Percentiles rank a stretch among this genome's conserved stretches.
These are phyloP conservation scores for Zygnema circumcarinatum DNA, from an alignment of 139 green algal genomes.

Conservation along the genomic window DNA sequence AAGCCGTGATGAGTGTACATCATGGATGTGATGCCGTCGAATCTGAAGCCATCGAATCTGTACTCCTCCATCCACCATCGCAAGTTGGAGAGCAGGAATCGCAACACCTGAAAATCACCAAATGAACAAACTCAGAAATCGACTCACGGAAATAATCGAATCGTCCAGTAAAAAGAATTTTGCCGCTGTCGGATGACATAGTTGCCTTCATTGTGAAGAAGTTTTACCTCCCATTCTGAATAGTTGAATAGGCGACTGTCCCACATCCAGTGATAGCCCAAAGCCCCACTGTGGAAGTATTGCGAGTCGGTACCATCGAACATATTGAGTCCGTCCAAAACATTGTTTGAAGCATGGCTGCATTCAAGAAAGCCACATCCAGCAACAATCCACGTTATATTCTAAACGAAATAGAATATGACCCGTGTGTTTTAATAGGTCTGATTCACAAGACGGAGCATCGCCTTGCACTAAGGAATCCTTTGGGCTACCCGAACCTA, in stretches of 20 bases:
- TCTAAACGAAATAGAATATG: too few species aligned
- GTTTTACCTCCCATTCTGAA: conserved; percentile 73
- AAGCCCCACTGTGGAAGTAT: conserved; percentile 65
- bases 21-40: conserved; percentile 97
- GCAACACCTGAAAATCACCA: conserved; percentile 63
- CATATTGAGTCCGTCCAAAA: conserved; percentile 96
- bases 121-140: too few species aligned
- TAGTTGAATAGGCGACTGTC: conserved; percentile 99
- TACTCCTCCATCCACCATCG: conserved; percentile 97
- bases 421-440: too few species aligned
- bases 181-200: too few species aligned
- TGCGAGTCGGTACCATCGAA: conserved; percentile 88
- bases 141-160: too few species aligned
- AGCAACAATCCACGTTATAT: too few species aligned
- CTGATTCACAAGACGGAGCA: too few species aligned
- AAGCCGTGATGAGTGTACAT: conserved; percentile 99
- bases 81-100: conserved; percentile 95
- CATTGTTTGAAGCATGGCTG: conserved; percentile 92
- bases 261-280: conserved; percentile 89
- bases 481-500: too few species aligned
- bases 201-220: too few species aligned
- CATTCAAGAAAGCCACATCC: background rate
- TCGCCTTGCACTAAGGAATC: too few species aligned
- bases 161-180: too few species aligned
- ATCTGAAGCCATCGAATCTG: conserved; percentile 97